Percentiles rank a stretch among this genome's conserved stretches.
Conservation (phyloP, 805 yeast genomes). For the Saccharomycopsis selenospora region DNA sequence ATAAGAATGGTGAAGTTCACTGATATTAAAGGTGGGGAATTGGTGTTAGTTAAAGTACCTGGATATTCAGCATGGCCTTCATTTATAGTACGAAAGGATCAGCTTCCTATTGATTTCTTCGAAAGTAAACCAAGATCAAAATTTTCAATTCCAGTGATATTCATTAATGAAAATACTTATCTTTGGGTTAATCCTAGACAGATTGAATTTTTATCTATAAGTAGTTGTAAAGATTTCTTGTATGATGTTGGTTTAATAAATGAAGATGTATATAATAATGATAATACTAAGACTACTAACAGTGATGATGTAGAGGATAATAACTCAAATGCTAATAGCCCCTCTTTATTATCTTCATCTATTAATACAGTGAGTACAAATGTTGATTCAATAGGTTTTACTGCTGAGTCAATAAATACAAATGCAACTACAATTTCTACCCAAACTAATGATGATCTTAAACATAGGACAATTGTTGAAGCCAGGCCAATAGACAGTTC, state of each 20-base stretch:
- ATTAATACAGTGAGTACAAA: no score
- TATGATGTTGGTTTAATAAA: background rate
- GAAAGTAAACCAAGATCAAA: background rate
- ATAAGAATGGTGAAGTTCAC: no score
- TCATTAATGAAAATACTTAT: slow-evolving; percentile 1
- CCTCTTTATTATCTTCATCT: no score
- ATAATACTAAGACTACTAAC: background rate
- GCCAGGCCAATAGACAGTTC: no score
- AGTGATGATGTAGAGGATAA: background rate
- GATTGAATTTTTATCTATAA: background rate
- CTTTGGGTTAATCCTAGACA: slow-evolving; percentile 1
- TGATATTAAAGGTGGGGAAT: slow-evolving; percentile 1
- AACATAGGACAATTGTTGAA: no score
- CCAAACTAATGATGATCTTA: no score
- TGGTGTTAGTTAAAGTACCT: background rate
- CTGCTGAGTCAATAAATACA: no score
- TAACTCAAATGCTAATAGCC: no score
- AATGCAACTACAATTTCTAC: no score
- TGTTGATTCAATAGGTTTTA: background rate
- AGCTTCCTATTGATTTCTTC: slow-evolving; percentile 2
- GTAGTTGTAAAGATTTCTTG: background rate
- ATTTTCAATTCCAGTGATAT: slow-evolving; percentile 1
- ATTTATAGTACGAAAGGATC: background rate
- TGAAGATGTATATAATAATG: background rate
- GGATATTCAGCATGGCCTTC: slow-evolving; percentile 7